These are phyloP conservation scores for Stephania japonica DNA, from an alignment of 164 flowering plant genomes.

Conservation along the genomic window DNA sequence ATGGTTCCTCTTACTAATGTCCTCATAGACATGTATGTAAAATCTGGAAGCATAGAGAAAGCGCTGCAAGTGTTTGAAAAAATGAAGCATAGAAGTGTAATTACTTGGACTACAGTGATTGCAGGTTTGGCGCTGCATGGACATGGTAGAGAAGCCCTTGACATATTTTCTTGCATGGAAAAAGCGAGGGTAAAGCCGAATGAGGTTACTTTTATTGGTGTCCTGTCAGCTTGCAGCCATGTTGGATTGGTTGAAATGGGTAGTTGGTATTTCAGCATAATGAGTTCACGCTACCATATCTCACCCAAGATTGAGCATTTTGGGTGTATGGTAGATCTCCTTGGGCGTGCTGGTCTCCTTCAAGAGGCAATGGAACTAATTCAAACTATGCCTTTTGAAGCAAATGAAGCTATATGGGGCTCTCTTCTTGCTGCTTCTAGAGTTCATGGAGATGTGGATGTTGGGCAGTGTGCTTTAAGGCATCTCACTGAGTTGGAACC, in stretches of 20 bases:
- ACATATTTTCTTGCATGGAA: constrained; percentile 54
- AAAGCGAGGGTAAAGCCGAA: constrained; percentile 40
- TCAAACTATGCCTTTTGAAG: constrained; percentile 52
- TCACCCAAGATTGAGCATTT: constrained; percentile 54
- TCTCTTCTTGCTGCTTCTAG: constrained; percentile 62
- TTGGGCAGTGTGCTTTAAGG: constrained; percentile 45
- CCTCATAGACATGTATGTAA: constrained; percentile 60
- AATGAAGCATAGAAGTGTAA: constrained; percentile 38
- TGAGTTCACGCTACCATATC: constrained; percentile 37
- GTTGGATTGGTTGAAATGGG: constrained; percentile 54
- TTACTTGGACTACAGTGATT: constrained; percentile 71
- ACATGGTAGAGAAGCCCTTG: constrained; percentile 43
- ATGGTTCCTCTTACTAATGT: constrained; percentile 41
- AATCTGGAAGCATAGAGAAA: constrained; percentile 47
- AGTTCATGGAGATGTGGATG: constrained; percentile 38
- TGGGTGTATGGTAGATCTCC: constrained; percentile 66
- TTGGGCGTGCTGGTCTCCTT: constrained; percentile 62
- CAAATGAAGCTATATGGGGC: constrained; percentile 80
- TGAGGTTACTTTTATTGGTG: constrained; percentile 48
- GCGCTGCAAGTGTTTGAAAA: constrained; percentile 44
- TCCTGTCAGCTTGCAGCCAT: constrained; percentile 71
- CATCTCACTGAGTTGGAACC: constrained; percentile 55
- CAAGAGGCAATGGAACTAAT: constrained; percentile 43
- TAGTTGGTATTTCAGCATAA: constrained; percentile 30
- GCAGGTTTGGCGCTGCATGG: constrained; percentile 61